Evolutionary conservation across 495 filamentous ascomycete genomes (phyloP), one percentile per base, ranked within the genome.

Genomic region (Glonium stellatum): DNA sequence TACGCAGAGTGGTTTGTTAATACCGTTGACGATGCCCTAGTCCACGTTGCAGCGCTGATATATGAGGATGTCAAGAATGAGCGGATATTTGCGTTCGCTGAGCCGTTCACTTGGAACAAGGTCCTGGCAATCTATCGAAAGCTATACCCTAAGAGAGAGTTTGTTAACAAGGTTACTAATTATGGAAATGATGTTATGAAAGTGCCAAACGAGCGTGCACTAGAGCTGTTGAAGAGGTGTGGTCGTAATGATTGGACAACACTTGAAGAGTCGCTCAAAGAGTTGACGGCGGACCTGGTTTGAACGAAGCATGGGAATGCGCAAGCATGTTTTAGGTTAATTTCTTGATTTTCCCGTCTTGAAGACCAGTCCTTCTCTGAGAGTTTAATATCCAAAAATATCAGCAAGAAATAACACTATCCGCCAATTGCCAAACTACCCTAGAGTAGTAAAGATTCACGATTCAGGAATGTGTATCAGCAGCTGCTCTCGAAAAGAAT

Each of bases 41-140:
- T 84, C 1, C 76, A 79, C 57, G 68, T 81, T 0, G 72, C 75
- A 4, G 80, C 71, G 1, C 65, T 81, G n/a, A 66, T 80, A 1
- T 66, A 78, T 37, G 69, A 70, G 0, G 60, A 63, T 1, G 72
- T 79, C 5, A 64, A 73, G 34, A 71, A 72, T 3, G 71, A 79
- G 64, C 71, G 80, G 0, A 69, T 83, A 31, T 77, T 82, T 61
- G 78, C 71, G 2, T 79, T 72, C 57, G 76, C 76, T 1, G 60
- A 54, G 0, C 66, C 67, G 25, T 71, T 60, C 48, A 76, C 68
- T 18, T 78, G 73, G 71, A 72, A 73, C 47, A 67, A 69, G 25
- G 64, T 75, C 10, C 63, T 73, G 4, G 68, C 57, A 13, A 69
- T 73, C 21, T 36, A 76, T 15, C 53, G 72, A n/a, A 71, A 70